Percentiles rank a stretch among this genome's conserved stretches.
Conservation (phyloP, 2,329 filamentous ascomycete genomes). For the Talaromyces sp. region DNA sequence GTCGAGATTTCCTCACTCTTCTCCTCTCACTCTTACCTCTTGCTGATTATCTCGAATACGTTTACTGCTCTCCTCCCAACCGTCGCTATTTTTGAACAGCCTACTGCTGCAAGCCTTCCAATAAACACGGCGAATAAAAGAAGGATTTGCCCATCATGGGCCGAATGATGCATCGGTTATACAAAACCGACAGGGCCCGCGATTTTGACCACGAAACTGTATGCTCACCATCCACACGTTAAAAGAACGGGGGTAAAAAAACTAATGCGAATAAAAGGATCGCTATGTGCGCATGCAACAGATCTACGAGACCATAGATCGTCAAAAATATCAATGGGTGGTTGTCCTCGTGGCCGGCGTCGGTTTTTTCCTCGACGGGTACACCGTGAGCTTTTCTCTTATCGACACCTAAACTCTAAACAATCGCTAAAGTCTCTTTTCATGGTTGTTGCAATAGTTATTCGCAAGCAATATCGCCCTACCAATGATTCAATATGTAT, state of each 20-base stretch:
- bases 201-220: constrained; percentile 46
- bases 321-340: constrained; percentile 41
- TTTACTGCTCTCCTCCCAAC: background rate
- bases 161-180: constrained; percentile 35
- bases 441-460: constrained; percentile 29
- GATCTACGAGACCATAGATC: constrained; percentile 45
- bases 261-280: constrained; percentile 28
- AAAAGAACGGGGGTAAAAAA: too few relatives aligned
- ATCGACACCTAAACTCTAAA: background rate
- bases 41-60: background rate
- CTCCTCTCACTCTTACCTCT: background rate
- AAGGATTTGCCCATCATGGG: constrained; percentile 26
- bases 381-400: constrained; percentile 30
- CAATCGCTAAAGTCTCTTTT: constrained; percentile 3
- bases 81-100: background rate
- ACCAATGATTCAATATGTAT: constrained; percentile 48
- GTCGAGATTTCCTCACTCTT: background rate
- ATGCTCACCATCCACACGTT: background rate
- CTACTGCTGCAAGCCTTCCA: too few relatives aligned
- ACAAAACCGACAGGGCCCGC: constrained; percentile 43
- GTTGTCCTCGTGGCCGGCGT: constrained; percentile 47
- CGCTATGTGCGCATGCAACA: constrained; percentile 43
- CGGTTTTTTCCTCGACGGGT: constrained; percentile 51
- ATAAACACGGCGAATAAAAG: background rate
- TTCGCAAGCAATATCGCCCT: constrained; percentile 52